Evolutionary conservation across 2,329 filamentous ascomycete species (phyloP).

Genomic region (Colletotrichum sojae): DNA sequence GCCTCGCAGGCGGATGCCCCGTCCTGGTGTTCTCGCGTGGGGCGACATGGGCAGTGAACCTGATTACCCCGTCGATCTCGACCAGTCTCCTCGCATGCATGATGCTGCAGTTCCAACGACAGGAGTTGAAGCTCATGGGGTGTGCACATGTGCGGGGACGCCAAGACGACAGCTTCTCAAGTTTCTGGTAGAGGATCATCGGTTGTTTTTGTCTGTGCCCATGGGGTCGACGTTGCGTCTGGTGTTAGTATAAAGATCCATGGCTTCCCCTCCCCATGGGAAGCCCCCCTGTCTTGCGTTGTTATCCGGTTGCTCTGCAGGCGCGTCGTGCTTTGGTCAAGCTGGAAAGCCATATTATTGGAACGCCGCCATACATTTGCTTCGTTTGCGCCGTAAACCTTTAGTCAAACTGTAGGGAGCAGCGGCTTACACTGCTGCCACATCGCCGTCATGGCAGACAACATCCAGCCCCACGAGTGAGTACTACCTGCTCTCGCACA

Average conservation of each 20-base stretch:
- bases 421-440: neutral
- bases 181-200: slow-evolving; percentile 24
- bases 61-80: slow-evolving; percentile 29
- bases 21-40: slow-evolving; percentile 30
- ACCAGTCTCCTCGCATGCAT: slow-evolving; percentile 21
- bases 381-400: neutral
- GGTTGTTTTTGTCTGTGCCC: slow-evolving; percentile 24
- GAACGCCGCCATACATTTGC: neutral
- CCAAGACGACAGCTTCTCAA: slow-evolving; percentile 30
- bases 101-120: slow-evolving; percentile 15
- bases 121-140: slow-evolving; percentile 11
- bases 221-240: neutral
- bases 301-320: neutral
- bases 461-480: slow-evolving; percentile 23
- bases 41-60: slow-evolving; percentile 17
- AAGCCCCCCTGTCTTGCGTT: neutral
- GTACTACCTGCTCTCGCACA: neutral
- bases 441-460: slow-evolving; percentile 37
- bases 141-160: slow-evolving; percentile 27
- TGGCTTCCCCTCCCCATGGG: slow-evolving; percentile 20
- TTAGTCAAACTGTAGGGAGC: neutral
- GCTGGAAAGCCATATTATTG: slow-evolving; percentile 16
- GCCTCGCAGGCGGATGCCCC: slow-evolving; percentile 13
- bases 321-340: slow-evolving; percentile 13
- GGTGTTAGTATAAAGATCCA: slow-evolving; percentile 36